phyloP scores from a whole-genome alignment of 2,329 filamentous ascomycete genomes.

The Aspergillus unguis region DNA sequence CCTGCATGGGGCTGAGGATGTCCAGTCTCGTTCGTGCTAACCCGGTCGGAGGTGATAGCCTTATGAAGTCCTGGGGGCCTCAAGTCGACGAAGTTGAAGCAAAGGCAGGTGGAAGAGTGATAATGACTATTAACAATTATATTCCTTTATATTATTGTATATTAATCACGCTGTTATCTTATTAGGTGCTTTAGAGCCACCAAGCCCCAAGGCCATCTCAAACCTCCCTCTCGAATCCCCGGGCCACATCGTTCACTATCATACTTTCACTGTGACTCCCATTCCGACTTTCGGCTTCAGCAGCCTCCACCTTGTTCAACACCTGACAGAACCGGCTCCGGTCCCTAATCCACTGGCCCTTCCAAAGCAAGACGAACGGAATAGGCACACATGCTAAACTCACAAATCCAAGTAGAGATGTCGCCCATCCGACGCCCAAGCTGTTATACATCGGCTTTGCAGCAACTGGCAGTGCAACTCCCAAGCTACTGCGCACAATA shows the following conservation, averaged over 20 bases:
- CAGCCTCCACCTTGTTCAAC: slow-evolving; percentile 22
- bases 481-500: slow-evolving; percentile 50
- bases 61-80: too few species aligned
- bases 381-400: slow-evolving; percentile 39
- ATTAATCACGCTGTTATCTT: too few species aligned
- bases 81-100: too few species aligned
- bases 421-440: slow-evolving; percentile 42
- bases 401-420: slow-evolving; percentile 40
- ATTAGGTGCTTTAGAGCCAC: too few species aligned
- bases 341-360: slow-evolving; percentile 26
- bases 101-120: too few species aligned
- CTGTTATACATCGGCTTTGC: slow-evolving; percentile 36
- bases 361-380: slow-evolving; percentile 37
- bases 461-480: slow-evolving; percentile 56
- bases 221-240: too few species aligned
- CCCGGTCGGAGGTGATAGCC: too few species aligned
- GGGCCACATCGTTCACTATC: neutral
- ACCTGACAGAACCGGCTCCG: slow-evolving; percentile 32
- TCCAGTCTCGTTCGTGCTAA: too few species aligned
- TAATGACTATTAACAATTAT: too few species aligned
- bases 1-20: too few species aligned
- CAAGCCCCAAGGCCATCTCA: too few species aligned
- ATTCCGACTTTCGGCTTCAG: neutral
- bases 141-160: too few species aligned
- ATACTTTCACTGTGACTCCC: neutral